Evolutionary conservation across 1,139 yeast species (phyloP).

Genomic region (Magnusiomyces ingens): DNA sequence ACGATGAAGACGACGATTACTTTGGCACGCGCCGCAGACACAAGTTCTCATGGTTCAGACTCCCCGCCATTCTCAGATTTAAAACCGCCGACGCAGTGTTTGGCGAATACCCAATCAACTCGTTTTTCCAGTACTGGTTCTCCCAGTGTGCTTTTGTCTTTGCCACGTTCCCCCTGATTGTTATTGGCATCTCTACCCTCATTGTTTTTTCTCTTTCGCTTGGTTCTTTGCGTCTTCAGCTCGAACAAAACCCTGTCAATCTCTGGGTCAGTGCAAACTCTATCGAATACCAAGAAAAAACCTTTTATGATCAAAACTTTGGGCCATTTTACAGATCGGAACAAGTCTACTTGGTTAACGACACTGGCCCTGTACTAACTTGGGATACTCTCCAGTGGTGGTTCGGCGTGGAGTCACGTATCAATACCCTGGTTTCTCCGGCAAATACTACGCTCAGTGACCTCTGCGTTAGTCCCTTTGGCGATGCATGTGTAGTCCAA

Average conservation of each 20-base stretch:
- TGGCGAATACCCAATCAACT: slow-evolving; percentile 40
- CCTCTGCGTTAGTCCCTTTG: slow-evolving; percentile 77
- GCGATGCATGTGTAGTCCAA: slow-evolving; percentile 71
- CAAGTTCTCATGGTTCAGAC: slow-evolving; percentile 5
- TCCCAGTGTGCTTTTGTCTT: slow-evolving; percentile 42
- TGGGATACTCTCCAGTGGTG: slow-evolving; percentile 81
- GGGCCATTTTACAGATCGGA: slow-evolving; percentile 91
- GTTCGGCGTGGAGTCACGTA: slow-evolving; percentile 64
- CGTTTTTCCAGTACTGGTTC: slow-evolving; percentile 40
- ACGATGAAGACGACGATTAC: slow-evolving; percentile 17
- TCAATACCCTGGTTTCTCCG: slow-evolving; percentile 31
- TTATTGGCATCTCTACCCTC: slow-evolving; percentile 43
- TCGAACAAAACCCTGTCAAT: slow-evolving; percentile 74
- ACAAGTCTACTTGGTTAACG: slow-evolving; percentile 71
- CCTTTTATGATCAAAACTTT: slow-evolving; percentile 67
- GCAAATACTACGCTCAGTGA: slow-evolving; percentile 45
- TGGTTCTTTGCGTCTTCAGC: slow-evolving; percentile 47
- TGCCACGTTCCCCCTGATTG: slow-evolving; percentile 45
- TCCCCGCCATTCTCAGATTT: slow-evolving; percentile 6
- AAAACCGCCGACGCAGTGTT: slow-evolving; percentile 19
- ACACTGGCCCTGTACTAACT: slow-evolving; percentile 53
- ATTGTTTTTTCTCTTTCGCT: slow-evolving; percentile 44
- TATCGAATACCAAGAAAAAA: slow-evolving; percentile 61
- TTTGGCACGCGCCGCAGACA: background rate
- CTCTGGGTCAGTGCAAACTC: slow-evolving; percentile 86